Evolutionary conservation across 345 rosid species (phyloP), one percentile per base, ranked within the genome.

Genomic region (Mercurialis annua): DNA sequence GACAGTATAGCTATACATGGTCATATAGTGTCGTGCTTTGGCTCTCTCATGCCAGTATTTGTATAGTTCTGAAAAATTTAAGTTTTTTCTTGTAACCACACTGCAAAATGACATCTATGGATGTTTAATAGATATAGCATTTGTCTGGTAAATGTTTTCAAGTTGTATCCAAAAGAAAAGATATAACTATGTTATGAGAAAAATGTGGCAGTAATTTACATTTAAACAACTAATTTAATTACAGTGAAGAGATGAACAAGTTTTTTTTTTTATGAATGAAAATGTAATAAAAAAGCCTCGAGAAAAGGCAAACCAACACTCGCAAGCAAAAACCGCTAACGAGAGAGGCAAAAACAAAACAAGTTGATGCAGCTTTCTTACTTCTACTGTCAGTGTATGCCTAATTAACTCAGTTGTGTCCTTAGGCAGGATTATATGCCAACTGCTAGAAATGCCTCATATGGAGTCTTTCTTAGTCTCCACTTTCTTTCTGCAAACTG

Each of bases 401-500:
- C 30, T 21, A 15, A 67, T 20, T 44, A 66, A 40, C 27, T 44
- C n/a, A n/a, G 44, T 42, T 21, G 47, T 30, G 42, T 40, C 27
- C 61, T 24, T 11, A 17, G 34, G 42, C 50, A 27, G 18, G 9
- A n/a, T n/a, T n/a, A 53, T 26, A 26, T 2, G 27, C 20, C 65
- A 26, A 9, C 27, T 10, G 24, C 59, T 14, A 18, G 48, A 52
- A 44, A 26, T 61, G 52, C 23, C 29, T 24, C 24, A 14, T 24
- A 34, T n/a, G 24, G 52, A 65, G 23, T 51, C 36, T 16, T 7
- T 31, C 71, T 57, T 36, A 23, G 55, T n/a, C 23, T 59, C 8
- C 46, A 23, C 44, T 63, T 62, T 62, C 78, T 63, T 73, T 65
- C 42, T 54, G 49, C 26, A 61, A 70, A 49, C 69, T 59, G 75